These are phyloP conservation scores for Arachis hypogaea DNA, from an alignment of 306 rosid species.

Conservation along the genomic window DNA sequence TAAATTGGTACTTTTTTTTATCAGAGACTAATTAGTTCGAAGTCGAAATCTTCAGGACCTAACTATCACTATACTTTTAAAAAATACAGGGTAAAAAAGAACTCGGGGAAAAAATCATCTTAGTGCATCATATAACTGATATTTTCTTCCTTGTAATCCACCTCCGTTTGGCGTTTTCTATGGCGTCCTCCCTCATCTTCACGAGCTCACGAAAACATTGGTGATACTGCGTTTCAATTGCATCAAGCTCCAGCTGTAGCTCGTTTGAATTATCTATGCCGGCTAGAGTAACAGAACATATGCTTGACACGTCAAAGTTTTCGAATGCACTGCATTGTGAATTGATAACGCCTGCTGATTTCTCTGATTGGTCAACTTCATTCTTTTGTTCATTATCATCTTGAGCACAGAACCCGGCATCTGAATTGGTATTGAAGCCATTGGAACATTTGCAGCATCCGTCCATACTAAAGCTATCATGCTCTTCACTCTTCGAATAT, in stretches of 20 bases:
- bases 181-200: slow-evolving; percentile 73
- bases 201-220: slow-evolving; percentile 58
- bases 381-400: slow-evolving; percentile 38
- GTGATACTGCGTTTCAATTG: slow-evolving; percentile 60
- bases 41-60: too few species aligned
- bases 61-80: too few species aligned
- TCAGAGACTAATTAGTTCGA: too few species aligned
- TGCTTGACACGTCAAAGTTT: slow-evolving; percentile 49
- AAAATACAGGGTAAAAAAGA: not conserved
- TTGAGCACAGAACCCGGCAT: slow-evolving; percentile 38
- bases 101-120: slow-evolving; percentile 8
- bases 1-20: too few species aligned
- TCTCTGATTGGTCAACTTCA: slow-evolving; percentile 41
- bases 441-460: slow-evolving; percentile 45
- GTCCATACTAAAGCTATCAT: slow-evolving; percentile 43
- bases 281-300: slow-evolving; percentile 42
- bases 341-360: slow-evolving; percentile 45
- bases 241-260: slow-evolving; percentile 69
- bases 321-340: slow-evolving; percentile 42
- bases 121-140: slow-evolving; percentile 42
- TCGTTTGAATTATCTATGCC: slow-evolving; percentile 45
- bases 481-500: slow-evolving; percentile 37
- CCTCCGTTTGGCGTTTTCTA: slow-evolving; percentile 62
- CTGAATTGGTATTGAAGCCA: slow-evolving; percentile 40
- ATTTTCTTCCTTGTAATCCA: slow-evolving; percentile 64